Evolutionary conservation across 805 yeast genomes (phyloP), one percentile per base, ranked within the genome.

Genomic region (Phaffomyces thermotolerans): DNA sequence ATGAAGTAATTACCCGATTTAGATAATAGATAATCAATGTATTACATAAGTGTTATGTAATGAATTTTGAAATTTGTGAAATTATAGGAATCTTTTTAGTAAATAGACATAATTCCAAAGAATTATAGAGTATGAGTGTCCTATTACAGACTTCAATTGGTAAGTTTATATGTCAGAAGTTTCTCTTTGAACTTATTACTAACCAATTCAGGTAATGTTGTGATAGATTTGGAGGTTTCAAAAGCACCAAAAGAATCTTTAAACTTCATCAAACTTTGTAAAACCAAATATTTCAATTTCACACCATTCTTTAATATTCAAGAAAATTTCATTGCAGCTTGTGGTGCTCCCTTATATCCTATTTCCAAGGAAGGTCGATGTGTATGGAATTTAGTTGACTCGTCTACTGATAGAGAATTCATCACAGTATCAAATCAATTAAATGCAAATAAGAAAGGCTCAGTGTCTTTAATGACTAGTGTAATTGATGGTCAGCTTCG

Each of bases 201-300:
- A 36, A 39, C 47, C 66, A 4, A 48, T 66, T 69, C 42, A 44
- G 83, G 81, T 6, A 71, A 71, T 45, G 36, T 79, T 8, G 80
- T 76, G 9, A 57, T 79, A 9, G 85, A 79, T 48, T 51, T 79
- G 15, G 50, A 55, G 39, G 44, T 52, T 6, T 55, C 65, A 8
- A 52, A 56, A 7, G 63, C 69, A 4, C 73, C 73, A 1, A 50
- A 47, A 17, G 70, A 69, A 34, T 59, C 72, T 29, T 57, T 53
- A 42, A 75, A 75, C 52, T 79, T 80, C 54, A 45, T 80, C 34
- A 73, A 76, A 50, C 65, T 79, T 12, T 78, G 84, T 62, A 67
- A 72, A 52, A 50, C 65, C 33, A 69, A 73, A 44, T 74, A 72
- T 59, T 80, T 67, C 61, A 70, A 76, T 37, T 74, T 72, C 51